Percentiles rank a stretch among this genome's conserved stretches.
phyloP scores from a whole-genome alignment of 768 basidiomycete genomes.

The Serendipita sp. region DNA sequence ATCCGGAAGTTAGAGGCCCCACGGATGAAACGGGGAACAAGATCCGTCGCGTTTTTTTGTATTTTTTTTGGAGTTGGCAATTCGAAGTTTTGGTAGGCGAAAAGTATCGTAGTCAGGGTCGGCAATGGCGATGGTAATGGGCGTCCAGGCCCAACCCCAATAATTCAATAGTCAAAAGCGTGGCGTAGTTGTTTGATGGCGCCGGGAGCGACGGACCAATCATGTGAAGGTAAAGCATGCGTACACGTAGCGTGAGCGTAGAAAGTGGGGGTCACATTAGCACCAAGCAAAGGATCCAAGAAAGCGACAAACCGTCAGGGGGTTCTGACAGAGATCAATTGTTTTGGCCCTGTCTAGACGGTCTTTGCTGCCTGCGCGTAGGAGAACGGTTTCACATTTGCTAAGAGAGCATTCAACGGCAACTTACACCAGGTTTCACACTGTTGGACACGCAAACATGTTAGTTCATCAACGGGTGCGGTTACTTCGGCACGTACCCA shows the following conservation, averaged over 20 bases:
- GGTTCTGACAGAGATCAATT: conserved; percentile 94
- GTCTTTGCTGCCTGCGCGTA: conserved; percentile 55
- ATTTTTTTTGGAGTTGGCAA: background rate
- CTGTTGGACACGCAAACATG: conserved; percentile 24
- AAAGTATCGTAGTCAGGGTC: background rate
- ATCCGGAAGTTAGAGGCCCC: too few species aligned
- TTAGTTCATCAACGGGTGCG: conserved; percentile 9
- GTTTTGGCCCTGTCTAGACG: conserved; percentile 66
- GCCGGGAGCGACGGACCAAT: background rate
- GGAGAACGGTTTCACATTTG: background rate
- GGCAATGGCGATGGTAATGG: too few species aligned
- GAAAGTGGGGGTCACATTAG: background rate
- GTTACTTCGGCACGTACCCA: conserved; percentile 46
- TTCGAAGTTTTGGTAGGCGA: background rate
- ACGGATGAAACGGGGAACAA: too few species aligned
- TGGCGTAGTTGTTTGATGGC: background rate
- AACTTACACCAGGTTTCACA: conserved; percentile 96
- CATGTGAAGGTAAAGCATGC: background rate
- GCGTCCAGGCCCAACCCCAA: too few species aligned
- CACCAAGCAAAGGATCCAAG: background rate
- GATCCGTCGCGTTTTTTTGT: background rate
- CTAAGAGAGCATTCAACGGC: background rate
- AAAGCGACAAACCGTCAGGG: conserved; percentile 57
- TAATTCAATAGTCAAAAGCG: background rate
- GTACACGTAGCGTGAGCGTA: background rate